Percentiles rank a stretch among this genome's conserved stretches.
Conservation (phyloP, 1,284 basidiomycete genomes). For the Fistulinella cinereoalba region DNA sequence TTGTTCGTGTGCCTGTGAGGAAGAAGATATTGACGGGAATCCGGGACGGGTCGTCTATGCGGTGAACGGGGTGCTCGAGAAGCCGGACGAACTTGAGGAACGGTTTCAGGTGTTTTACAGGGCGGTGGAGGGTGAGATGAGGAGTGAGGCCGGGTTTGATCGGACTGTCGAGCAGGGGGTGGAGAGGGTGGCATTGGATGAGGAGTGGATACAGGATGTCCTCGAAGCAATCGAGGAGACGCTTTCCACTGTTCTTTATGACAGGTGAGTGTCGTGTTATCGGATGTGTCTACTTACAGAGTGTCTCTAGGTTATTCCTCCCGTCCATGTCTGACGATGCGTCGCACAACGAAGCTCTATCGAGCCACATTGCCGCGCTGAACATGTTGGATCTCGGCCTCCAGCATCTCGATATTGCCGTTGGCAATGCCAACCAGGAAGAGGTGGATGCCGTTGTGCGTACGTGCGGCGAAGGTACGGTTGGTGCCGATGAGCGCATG, state of each 20-base stretch:
- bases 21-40: constrained; percentile 32
- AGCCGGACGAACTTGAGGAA: too few species aligned
- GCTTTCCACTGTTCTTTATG: constrained; percentile 72
- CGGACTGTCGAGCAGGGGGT: not conserved
- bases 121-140: constrained; percentile 54
- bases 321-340: constrained; percentile 73
- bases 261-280: constrained; percentile 25
- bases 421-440: constrained; percentile 45
- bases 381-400: constrained; percentile 86
- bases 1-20: constrained; percentile 38
- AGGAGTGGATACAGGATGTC: constrained; percentile 50
- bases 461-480: constrained; percentile 74
- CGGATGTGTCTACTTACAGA: not conserved
- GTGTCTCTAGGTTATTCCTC: constrained; percentile 54
- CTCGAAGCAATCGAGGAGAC: constrained; percentile 74
- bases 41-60: constrained; percentile 31
- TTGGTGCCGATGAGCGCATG: too few species aligned
- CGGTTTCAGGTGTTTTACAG: constrained; percentile 75
- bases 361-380: constrained; percentile 84
- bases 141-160: constrained; percentile 28
- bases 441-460: constrained; percentile 67
- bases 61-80: constrained; percentile 38
- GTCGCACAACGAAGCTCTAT: constrained; percentile 83
- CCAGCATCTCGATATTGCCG: constrained; percentile 81
- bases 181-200: constrained; percentile 27